A percentile compares a stretch with the other conserved stretches of the same genome.
phyloP scores from a whole-genome alignment of 805 yeast genomes.

The Kazachstania psychrophila region DNA sequence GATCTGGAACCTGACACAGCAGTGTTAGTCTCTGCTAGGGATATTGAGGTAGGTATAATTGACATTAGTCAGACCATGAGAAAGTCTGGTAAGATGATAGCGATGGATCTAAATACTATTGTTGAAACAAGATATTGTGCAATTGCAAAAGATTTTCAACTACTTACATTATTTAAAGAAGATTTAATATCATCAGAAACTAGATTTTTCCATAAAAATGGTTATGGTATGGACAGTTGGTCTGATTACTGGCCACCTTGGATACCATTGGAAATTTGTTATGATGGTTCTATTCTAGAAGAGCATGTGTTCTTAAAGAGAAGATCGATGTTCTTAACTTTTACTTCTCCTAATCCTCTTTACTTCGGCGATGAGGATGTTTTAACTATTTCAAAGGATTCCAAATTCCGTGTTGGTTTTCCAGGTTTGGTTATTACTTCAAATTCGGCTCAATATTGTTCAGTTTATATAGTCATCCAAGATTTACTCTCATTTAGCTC shows the following conservation, averaged over 20 bases:
- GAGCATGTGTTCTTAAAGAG: constrained; percentile 42
- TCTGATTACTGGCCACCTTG: constrained; percentile 53
- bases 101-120: constrained; percentile 28
- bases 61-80: constrained; percentile 35
- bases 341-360: constrained; percentile 44
- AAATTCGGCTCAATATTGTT: constrained; percentile 47
- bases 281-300: constrained; percentile 36
- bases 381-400: constrained; percentile 19
- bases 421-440: constrained; percentile 46
- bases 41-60: constrained; percentile 47
- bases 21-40: constrained; percentile 45
- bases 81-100: constrained; percentile 19
- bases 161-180: constrained; percentile 41
- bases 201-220: constrained; percentile 18
- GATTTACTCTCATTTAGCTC: constrained; percentile 34
- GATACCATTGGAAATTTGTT: constrained; percentile 55
- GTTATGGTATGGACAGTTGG: constrained; percentile 23
- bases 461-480: constrained; percentile 41
- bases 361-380: constrained; percentile 32
- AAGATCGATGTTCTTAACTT: constrained; percentile 42
- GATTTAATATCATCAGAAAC: constrained; percentile 26
- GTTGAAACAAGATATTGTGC: constrained; percentile 52
- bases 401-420: constrained; percentile 29
- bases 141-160: constrained; percentile 45
- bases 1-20: constrained; percentile 40